Conservation (phyloP, 371 early-diverging fungal species). For the Apophysomyces ossiformis region DNA sequence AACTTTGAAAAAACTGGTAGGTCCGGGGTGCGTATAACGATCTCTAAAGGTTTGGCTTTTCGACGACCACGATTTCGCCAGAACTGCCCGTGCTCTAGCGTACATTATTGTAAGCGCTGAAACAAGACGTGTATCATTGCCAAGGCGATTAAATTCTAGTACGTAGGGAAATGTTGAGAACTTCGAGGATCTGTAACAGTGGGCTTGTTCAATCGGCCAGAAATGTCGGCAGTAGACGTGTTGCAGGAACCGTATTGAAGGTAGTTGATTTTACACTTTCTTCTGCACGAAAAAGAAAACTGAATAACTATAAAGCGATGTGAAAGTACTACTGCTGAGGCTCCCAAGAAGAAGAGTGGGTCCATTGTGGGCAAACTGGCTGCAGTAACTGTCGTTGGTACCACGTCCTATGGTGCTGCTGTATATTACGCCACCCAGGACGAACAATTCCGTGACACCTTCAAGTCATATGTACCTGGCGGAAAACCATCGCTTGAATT, state of each 20-base stretch:
- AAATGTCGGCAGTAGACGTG: not conserved
- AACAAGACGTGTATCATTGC: not conserved
- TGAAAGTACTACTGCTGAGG: slow-evolving; percentile 11
- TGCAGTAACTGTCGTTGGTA: slow-evolving; percentile 21
- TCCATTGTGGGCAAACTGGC: slow-evolving; percentile 16
- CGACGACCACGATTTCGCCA: too few species aligned
- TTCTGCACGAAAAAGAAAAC: not conserved
- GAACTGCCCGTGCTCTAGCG: too few species aligned
- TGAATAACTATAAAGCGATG: slow-evolving; percentile 4
- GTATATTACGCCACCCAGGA: slow-evolving; percentile 33
- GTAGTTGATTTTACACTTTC: not conserved
- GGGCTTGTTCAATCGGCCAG: slow-evolving; percentile 9
- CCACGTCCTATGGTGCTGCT: slow-evolving; percentile 31
- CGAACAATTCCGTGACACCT: slow-evolving; percentile 29
- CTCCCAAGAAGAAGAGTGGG: slow-evolving; percentile 8
- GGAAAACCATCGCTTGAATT: slow-evolving; percentile 25
- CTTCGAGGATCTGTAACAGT: slow-evolving; percentile 12
- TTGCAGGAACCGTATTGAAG: not conserved
- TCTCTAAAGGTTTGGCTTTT: too few species aligned
- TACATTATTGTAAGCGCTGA: too few species aligned
- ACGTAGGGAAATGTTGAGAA: slow-evolving; percentile 1
- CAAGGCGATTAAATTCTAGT: not conserved
- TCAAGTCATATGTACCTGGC: slow-evolving; percentile 32
- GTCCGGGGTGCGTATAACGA: too few species aligned
- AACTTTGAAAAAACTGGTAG: too few species aligned